Conservation (phyloP, 495 filamentous ascomycete genomes). For the Baudoinia panamericana region DNA sequence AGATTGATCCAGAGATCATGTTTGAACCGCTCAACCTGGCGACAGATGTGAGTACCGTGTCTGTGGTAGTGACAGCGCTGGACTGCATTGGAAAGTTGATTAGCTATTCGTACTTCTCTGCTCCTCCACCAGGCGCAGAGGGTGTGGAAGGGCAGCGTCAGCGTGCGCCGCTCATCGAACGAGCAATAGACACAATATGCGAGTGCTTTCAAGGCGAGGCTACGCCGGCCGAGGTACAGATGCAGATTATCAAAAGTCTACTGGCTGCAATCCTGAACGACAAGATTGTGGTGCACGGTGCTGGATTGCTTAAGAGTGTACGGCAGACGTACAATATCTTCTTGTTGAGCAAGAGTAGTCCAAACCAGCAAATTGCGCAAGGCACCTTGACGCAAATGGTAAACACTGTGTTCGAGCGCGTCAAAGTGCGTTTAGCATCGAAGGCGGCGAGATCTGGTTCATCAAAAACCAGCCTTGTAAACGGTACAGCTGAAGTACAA, state of each 20-base stretch:
- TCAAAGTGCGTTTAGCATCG: slow-evolving; percentile 71
- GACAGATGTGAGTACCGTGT: slow-evolving; percentile 68
- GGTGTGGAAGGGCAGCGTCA: slow-evolving; percentile 22
- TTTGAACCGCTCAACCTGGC: slow-evolving; percentile 84
- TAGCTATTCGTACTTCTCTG: slow-evolving; percentile 93
- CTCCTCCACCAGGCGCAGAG: slow-evolving; percentile 38
- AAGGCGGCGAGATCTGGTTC: slow-evolving; percentile 58
- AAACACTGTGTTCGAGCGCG: slow-evolving; percentile 90
- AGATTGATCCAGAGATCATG: slow-evolving; percentile 68
- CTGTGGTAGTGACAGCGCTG: slow-evolving; percentile 74
- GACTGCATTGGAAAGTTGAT: slow-evolving; percentile 98
- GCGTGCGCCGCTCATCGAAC: slow-evolving; percentile 66
- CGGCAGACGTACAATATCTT: slow-evolving; percentile 99
- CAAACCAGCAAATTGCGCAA: slow-evolving; percentile 92
- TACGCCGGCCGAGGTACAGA: slow-evolving; percentile 76
- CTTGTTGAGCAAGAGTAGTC: slow-evolving; percentile 74
- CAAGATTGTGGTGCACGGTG: slow-evolving; percentile 95
- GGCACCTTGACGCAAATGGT: slow-evolving; percentile 98
- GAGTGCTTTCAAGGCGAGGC: slow-evolving; percentile 97
- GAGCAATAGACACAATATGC: slow-evolving; percentile 97
- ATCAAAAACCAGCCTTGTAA: slow-evolving; percentile 29
- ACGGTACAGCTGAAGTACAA: slow-evolving; percentile 28
- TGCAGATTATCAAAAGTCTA: slow-evolving; percentile 95
- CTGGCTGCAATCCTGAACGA: slow-evolving; percentile 93
- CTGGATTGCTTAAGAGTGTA: slow-evolving; percentile 93